phyloP scores from a whole-genome alignment of 2,329 filamentous ascomycete genomes.

The Fusarium hainanense region DNA sequence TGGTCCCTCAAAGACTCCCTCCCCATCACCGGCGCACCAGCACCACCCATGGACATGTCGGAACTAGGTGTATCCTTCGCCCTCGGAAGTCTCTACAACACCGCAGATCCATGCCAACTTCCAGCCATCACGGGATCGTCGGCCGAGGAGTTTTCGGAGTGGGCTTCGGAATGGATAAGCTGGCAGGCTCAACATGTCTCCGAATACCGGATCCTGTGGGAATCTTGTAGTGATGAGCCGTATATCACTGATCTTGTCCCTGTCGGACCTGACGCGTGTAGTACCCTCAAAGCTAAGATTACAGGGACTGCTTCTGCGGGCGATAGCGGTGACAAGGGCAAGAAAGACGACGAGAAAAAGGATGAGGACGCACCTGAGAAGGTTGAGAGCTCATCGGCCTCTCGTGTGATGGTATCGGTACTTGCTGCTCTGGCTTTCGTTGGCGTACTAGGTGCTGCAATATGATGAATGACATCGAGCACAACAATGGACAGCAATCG shows the following conservation, averaged over 20 bases:
- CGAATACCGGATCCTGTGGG: not conserved
- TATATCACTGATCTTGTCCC: conserved; percentile 1
- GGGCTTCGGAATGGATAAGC: conserved; percentile 6
- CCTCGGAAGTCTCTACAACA: conserved; percentile 8
- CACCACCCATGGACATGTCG: not conserved
- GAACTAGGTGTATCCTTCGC: conserved; percentile 4
- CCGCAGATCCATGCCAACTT: not conserved
- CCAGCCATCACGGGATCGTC: not conserved
- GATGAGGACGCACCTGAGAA: not conserved
- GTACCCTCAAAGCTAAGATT: conserved; percentile 8
- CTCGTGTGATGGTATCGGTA: not conserved
- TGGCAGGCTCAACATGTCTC: conserved; percentile 6
- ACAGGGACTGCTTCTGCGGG: not conserved
- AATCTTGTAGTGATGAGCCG: not conserved
- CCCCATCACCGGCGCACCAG: not conserved
- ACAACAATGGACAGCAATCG: not conserved
- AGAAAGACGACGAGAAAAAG: not conserved
- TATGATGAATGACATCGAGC: not conserved
- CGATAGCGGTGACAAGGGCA: not conserved
- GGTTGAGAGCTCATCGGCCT: not conserved
- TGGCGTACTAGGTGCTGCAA: not conserved
- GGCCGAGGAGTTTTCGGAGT: not conserved
- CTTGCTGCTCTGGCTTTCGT: not conserved
- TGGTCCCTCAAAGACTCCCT: not conserved
- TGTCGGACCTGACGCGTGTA: conserved; percentile 11